Conservation (phyloP, 352 stramenopile genomes). For the Plasmopara muralis region DNA sequence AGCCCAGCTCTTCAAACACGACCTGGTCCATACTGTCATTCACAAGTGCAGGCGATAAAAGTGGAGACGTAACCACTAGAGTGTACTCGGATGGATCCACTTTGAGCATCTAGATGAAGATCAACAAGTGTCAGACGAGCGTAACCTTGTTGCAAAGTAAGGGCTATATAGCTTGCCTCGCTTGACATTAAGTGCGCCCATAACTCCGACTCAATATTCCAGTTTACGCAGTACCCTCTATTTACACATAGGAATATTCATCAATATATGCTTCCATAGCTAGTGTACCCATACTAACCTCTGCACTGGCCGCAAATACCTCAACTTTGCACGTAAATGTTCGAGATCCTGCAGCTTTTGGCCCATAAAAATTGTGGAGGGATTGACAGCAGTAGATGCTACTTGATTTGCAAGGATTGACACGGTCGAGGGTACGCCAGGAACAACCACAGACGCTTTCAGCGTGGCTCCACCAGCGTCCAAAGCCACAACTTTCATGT, state of each 20-base stretch:
- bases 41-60: constrained; percentile 47
- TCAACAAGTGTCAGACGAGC: constrained; percentile 4
- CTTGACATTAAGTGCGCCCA: constrained; percentile 47
- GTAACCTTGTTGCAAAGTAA: constrained; percentile 9
- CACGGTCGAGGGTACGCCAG: neutral
- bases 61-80: constrained; percentile 50
- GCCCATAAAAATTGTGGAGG: constrained; percentile 27
- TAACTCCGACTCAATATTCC: constrained; percentile 66
- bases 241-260: constrained; percentile 2
- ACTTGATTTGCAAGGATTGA: constrained; percentile 47
- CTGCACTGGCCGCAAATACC: constrained; percentile 38
- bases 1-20: constrained; percentile 72
- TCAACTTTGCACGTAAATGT: constrained; percentile 39
- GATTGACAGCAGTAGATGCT: constrained; percentile 22
- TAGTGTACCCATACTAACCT: constrained; percentile 19
- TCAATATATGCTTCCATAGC: constrained; percentile 2
- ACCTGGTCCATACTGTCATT: constrained; percentile 75
- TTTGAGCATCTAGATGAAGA: constrained; percentile 32
- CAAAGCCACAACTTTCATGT: constrained; percentile 41
- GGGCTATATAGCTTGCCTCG: constrained; percentile 20
- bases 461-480: constrained; percentile 57
- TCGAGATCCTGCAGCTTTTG: constrained; percentile 50
- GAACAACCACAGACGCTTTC: constrained; percentile 43
- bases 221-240: constrained; percentile 79
- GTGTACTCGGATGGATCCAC: constrained; percentile 42